These are phyloP conservation scores for Magnaporthiopsis incrustans DNA, from an alignment of 2,329 filamentous ascomycete genomes.

Conservation along the genomic window DNA sequence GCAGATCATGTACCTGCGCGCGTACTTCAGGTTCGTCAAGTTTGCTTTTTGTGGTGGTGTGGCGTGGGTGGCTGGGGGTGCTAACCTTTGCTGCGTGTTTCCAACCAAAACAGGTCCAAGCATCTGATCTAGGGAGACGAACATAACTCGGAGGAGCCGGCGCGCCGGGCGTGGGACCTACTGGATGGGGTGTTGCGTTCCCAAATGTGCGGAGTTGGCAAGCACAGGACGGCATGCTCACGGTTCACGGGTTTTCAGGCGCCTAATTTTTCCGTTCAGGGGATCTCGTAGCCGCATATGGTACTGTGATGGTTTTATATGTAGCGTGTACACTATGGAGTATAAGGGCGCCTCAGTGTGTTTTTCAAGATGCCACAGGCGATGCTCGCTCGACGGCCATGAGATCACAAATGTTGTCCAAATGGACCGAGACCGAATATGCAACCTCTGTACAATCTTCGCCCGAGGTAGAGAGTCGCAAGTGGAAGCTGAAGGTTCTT, in stretches of 20 bases:
- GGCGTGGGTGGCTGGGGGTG: neutral
- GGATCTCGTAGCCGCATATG: too few species aligned
- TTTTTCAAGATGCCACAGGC: too few species aligned
- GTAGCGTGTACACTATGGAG: constrained; percentile 1
- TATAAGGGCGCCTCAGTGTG: neutral
- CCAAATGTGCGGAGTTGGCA: neutral
- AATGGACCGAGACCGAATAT: too few species aligned
- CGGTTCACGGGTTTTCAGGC: too few species aligned
- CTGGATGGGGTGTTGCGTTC: neutral
- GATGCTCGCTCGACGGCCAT: too few species aligned
- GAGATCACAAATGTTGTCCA: too few species aligned
- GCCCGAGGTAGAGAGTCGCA: too few species aligned
- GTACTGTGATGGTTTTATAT: neutral
- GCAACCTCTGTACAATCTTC: too few species aligned
- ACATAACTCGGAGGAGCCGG: constrained; percentile 16
- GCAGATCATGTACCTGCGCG: constrained; percentile 96
- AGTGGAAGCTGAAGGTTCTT: too few species aligned
- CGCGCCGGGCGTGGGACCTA: constrained; percentile 3
- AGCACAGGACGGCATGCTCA: too few species aligned
- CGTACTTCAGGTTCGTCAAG: constrained; percentile 71
- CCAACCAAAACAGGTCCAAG: constrained; percentile 45
- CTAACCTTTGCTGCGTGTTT: constrained; percentile 8
- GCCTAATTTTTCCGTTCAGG: too few species aligned
- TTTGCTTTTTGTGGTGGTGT: neutral
- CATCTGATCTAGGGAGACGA: constrained; percentile 47